Conservation (phyloP, 768 basidiomycete species). For the Paxillus involutus region DNA sequence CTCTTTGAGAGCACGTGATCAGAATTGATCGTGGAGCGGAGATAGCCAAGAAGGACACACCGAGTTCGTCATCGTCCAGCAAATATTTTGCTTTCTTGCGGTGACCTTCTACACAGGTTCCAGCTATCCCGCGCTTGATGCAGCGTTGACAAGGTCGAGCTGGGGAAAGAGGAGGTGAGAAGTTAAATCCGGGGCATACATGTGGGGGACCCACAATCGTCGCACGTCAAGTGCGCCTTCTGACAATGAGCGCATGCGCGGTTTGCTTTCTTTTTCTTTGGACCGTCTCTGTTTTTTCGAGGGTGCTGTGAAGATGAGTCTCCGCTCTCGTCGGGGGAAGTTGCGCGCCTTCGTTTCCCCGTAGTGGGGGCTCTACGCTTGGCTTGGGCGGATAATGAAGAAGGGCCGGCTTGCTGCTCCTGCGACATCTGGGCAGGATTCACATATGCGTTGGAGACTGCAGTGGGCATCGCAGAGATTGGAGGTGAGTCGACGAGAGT, state of each 20-base stretch:
- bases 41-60: slow-evolving; percentile 40
- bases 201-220: slow-evolving; percentile 73
- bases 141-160: slow-evolving; percentile 97
- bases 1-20: slow-evolving; percentile 38
- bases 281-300: slow-evolving; percentile 67
- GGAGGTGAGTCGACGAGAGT: slow-evolving; percentile 5
- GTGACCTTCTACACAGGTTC: slow-evolving; percentile 89
- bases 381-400: slow-evolving; percentile 17
- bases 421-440: slow-evolving; percentile 42
- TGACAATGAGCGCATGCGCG: slow-evolving; percentile 96
- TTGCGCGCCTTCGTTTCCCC: slow-evolving; percentile 62
- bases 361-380: slow-evolving; percentile 40
- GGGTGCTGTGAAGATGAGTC: slow-evolving; percentile 42
- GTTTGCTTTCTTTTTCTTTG: slow-evolving; percentile 94
- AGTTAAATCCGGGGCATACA: neutral
- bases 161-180: slow-evolving; percentile 34
- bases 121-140: slow-evolving; percentile 87
- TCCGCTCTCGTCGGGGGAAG: slow-evolving; percentile 56
- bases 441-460: slow-evolving; percentile 33
- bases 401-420: slow-evolving; percentile 37
- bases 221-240: slow-evolving; percentile 97
- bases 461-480: slow-evolving; percentile 12
- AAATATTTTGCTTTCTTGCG: slow-evolving; percentile 99
- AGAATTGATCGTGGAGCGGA: slow-evolving; percentile 1
- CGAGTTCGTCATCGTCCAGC: slow-evolving; percentile 89